phyloP scores from a whole-genome alignment of 306 rosid species.

The Geum urbanum region DNA sequence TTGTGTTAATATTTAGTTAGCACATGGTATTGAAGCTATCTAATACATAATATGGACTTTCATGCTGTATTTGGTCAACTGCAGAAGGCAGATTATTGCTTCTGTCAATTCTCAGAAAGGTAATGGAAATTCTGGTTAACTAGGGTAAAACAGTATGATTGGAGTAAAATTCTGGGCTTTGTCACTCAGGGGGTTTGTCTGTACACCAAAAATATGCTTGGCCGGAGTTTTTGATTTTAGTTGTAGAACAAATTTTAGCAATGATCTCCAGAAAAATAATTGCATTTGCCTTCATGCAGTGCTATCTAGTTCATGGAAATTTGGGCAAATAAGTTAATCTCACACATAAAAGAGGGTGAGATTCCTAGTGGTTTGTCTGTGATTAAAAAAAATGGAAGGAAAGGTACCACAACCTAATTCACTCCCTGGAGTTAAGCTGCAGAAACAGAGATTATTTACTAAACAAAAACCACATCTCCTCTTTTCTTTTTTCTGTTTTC shows the following conservation, averaged over 20 bases:
- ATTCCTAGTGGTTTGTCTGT: constrained; percentile 1
- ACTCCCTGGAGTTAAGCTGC: not conserved
- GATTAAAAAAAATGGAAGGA: not conserved
- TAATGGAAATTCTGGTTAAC: not conserved
- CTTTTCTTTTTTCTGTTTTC: not conserved
- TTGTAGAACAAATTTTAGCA: too few relatives aligned
- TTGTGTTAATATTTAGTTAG: not conserved
- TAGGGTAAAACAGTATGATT: not conserved
- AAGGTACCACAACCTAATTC: not conserved
- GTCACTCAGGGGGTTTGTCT: not conserved
- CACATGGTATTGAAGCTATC: not conserved
- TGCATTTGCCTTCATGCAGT: not conserved
- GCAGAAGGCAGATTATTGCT: not conserved
- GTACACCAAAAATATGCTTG: not conserved
- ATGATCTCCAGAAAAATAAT: too few relatives aligned
- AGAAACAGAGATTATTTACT: constrained; percentile 1
- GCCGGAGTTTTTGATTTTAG: not conserved
- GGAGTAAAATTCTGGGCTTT: not conserved
- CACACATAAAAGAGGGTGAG: not conserved
- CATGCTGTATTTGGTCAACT: not conserved
- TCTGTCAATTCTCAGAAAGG: not conserved
- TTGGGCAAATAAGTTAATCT: not conserved
- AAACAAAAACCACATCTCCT: not conserved
- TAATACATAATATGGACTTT: not conserved
- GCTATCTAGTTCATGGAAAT: not conserved